Base-by-base conservation (phyloP, 2,329 filamentous ascomycete species). In the Cladosporium sp. region DNA sequence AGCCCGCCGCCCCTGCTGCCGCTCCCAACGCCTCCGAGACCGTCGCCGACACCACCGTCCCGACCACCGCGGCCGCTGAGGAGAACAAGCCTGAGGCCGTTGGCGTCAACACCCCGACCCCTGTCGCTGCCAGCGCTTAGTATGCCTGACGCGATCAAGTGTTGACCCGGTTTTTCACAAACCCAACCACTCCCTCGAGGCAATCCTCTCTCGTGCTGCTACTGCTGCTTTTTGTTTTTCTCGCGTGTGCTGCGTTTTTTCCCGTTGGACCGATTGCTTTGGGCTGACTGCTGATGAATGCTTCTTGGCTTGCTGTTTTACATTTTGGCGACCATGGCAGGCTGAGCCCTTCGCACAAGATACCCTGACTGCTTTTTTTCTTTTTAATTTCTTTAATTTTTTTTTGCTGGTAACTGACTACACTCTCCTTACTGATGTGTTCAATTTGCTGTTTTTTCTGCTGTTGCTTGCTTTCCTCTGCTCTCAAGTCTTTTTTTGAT, bases 1-100 rank as follows among this genome's bases (percentile, higher is more conserved):
- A 60, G 58, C 45, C 59, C 15, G 51, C 45, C n/a, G 58, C 55
- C 37, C 51, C 56, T 50, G 55, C 56, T 27, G 52, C 37, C 37
- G 18, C 57, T 40, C 48, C 55, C 39, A 54, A 55, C 39, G 55
- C 60, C 36, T 51, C 57, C 39, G 57, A 61, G 55, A 52, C 51
- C 39, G 54, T 44, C 15, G 56, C 53, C 15, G 43, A 47, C 15
- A 19, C 55, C 12, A 42, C 49, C 27, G 43, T 49, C 19, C 52
- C 54, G 37, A 37, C 45, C 39, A 29, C 47, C 30, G 29, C 54
- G 32, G 47, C 50, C 34, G 43, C 47, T 18, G 47, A 49, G 37
- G 48, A 50, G 48, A 50, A 50, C 48, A 50, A 50, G 48, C 48
- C 48, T 32, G 48, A 50, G 48, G 44, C 48, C 17, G 48, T 50